Base-by-base conservation (phyloP, 805 yeast species). In the Candida tallmaniae region DNA sequence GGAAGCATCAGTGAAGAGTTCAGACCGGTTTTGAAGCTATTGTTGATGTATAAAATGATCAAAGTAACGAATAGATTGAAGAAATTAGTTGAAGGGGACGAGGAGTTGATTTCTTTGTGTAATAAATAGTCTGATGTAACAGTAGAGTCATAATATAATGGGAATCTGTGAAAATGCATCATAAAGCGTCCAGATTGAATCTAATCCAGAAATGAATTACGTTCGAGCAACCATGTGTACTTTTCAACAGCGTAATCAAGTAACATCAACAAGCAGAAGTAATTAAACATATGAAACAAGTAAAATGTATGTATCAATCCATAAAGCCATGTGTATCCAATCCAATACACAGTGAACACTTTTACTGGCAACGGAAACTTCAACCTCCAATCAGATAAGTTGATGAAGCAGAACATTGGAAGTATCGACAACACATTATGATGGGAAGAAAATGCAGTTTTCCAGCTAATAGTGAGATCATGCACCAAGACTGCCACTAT, bases 251-350 rank as follows among this genome's bases (percentile, higher is more conserved):
- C 13, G 18, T n/a, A 29, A 23, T 29, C 32, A 3, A 48, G 20
- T 13, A 70, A 52, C 14, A 76, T 44, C 71, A 80, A 66, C 29
- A 80, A 71, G 52, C 79, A 70, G 35, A 80, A 58, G 12, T 81
- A 53, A 54, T 87, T 87, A 36, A 83, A 71, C 33, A 87, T 56
- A 51, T 84, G 83, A 48, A 88, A 93, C 30, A 88, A 60, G 84
- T 89, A 85, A 56, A 75, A 89, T n/a, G 90, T 69, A 48, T 86
- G 83, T 50, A 89, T 73, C 5, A 83, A 68, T 2, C 96, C 96
- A 57, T 78, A 86, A 7, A 86, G 48, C 36, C 83, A 55, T 27
- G 83, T 62, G 57, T 83, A 87, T 24, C 74, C 51, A 1, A 76
- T 68, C 41, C 17, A 26, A 23, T 76, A 47, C 13, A 42, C 23